Base-by-base conservation (phyloP, 208 protist species). In the Leishmania lainsoni region DNA sequence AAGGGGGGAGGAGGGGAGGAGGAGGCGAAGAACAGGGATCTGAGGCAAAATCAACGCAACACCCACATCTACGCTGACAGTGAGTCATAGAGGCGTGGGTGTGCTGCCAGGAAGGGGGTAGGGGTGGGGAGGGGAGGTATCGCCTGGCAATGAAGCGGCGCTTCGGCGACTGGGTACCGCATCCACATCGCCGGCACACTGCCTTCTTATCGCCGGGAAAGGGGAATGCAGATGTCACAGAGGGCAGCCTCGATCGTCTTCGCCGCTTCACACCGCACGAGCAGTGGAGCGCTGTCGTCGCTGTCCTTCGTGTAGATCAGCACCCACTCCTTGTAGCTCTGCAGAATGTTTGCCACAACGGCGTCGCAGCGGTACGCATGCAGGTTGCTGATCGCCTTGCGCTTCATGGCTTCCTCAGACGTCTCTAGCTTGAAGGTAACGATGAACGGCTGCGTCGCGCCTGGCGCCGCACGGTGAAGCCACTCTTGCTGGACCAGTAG, bases 341-440 rank as follows among this genome's bases (percentile, higher is more conserved):
- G 91, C 82, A 95, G 84, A 86, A 95, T 87, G 81, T 97, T 97
- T 20, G 89, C 94, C 32, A 97, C 92, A 42, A 97, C 94, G 8
- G 81, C 90, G 75, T 96, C 92, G 75, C 90, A 94, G 51, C 82
- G 51, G 80, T 96, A 97, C 49, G 66, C 39, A 65, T 82, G 75
- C 39, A 97, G 83, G 78, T 96, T 97, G 26, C 89, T 83, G 20
- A 93, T 74, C 0, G 94, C 92, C 85, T 97, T 97, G 45, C 48
- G 66, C 65, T 87, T 88, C 90, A 97, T 91, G 45, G 79, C 75
- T 73, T 83, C 83, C 58, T 95, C 90, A 2, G 84, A 87, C 3
- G 94, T 97, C 74, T 97, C 92, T 32, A 97, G 87, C 83, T 97
- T 97, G 80, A 97, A 97, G 20, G 90, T 90, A 45, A 97, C 88